Evolutionary conservation across 805 yeast genomes (phyloP).

Genomic region (Teunomyces barrocoloradensis): DNA sequence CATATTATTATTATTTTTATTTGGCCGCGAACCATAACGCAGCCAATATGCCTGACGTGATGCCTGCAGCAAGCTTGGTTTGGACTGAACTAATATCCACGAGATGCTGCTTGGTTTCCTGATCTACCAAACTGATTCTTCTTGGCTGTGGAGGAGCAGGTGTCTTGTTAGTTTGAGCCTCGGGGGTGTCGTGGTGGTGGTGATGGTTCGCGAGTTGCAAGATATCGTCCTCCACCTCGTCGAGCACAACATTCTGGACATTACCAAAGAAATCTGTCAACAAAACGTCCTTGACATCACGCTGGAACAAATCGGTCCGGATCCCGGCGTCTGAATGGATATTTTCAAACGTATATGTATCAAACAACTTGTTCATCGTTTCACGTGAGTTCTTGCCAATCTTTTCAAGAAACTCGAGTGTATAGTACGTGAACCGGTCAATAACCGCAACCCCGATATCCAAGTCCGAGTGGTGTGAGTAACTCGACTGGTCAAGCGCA

Average conservation of each 20-base stretch:
- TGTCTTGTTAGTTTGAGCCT: constrained; percentile 12
- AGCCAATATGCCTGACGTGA: constrained; percentile 14
- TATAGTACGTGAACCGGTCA: constrained; percentile 92
- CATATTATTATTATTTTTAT: neutral
- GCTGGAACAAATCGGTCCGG: constrained; percentile 69
- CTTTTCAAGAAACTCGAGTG: constrained; percentile 81
- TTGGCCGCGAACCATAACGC: constrained; percentile 24
- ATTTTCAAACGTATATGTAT: constrained; percentile 76
- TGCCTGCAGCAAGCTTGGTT: constrained; percentile 12
- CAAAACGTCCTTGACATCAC: constrained; percentile 64
- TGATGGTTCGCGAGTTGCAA: constrained; percentile 36
- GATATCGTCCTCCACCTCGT: constrained; percentile 51
- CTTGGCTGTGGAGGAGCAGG: neutral
- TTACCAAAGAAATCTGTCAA: constrained; percentile 95
- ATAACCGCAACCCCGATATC: constrained; percentile 98
- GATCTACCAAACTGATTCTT: neutral
- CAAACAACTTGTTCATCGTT: constrained; percentile 82
- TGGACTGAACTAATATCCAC: neutral
- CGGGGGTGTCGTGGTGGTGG: constrained; percentile 18
- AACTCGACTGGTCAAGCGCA: constrained; percentile 81
- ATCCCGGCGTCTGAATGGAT: constrained; percentile 95
- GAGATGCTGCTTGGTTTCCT: constrained; percentile 1
- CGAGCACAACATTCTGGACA: constrained; percentile 72
- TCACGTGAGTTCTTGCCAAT: constrained; percentile 71
- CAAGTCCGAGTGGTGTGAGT: constrained; percentile 92